Conservation (phyloP, 495 filamentous ascomycete genomes). For the Annulohypoxylon nitens region DNA sequence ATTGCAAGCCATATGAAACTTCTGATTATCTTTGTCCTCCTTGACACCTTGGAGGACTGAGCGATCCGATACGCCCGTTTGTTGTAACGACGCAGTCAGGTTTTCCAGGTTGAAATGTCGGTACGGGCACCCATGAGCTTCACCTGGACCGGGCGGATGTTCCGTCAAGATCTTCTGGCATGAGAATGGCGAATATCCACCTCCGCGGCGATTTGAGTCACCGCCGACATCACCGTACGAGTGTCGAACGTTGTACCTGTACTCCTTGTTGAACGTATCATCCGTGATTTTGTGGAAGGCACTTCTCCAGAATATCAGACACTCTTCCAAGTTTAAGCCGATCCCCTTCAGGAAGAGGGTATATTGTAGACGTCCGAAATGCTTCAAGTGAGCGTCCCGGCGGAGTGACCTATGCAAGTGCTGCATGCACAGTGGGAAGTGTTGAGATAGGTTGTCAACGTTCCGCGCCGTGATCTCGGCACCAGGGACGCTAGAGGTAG, state of each 20-base stretch:
- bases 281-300: constrained; percentile 86
- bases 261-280: constrained; percentile 94
- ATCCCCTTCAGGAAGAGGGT: constrained; percentile 98
- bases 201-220: constrained; percentile 84
- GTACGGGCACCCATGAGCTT: constrained; percentile 95
- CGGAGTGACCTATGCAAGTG: constrained; percentile 86
- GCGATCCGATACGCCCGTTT: constrained; percentile 80
- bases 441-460: constrained; percentile 82
- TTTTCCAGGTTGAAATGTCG: constrained; percentile 92
- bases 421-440: constrained; percentile 96
- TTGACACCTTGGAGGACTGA: constrained; percentile 82
- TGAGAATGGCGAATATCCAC: constrained; percentile 88
- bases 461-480: constrained; percentile 80
- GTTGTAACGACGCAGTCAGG: constrained; percentile 77
- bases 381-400: constrained; percentile 89
- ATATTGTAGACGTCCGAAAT: constrained; percentile 95
- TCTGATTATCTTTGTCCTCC: constrained; percentile 87
- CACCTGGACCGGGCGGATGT: constrained; percentile 82
- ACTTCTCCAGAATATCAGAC: constrained; percentile 92
- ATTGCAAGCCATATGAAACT: constrained; percentile 97
- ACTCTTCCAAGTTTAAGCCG: constrained; percentile 90
- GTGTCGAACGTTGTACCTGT: constrained; percentile 96
- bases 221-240: constrained; percentile 95
- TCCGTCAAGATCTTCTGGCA: constrained; percentile 96
- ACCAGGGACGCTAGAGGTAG: constrained; percentile 66